Evolutionary conservation across 2,329 filamentous ascomycete species (phyloP), one percentile per base, ranked within the genome.

Genomic region (Scorias spongiosa): DNA sequence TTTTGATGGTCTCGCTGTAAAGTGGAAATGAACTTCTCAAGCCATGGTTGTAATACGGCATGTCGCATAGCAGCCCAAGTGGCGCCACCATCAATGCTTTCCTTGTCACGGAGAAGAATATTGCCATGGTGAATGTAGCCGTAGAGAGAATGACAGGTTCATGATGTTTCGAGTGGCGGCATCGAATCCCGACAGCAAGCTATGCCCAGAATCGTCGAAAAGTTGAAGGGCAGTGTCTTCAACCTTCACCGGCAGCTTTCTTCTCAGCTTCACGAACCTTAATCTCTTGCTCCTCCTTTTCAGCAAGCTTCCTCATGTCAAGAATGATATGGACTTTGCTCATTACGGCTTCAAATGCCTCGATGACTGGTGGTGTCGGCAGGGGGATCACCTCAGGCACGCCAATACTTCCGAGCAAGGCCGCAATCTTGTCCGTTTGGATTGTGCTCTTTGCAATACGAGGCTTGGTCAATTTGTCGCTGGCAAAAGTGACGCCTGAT

Each of bases 401-500:
- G 37, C 83, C 80, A 6, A 89, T 67, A 60, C 87, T 81, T 37
- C 70, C 71, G 18, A 91, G 74, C 4, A 79, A 78, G 44, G 81
- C 80, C 11, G 72, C 77, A 49, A 91, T 87, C 49, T 84, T 82
- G 48, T 77, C 64, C 51, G 84, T 84, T 58, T 88, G 83, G 48
- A 82, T 76, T 43, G 80, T 76, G 12, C 76, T 81, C 65, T 88
- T 88, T 50, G 81, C 81, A 32, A 79, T 78, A 44, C 86, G 81
- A 18, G 85, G 75, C 62, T 87, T 87, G 52, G 81, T 80, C 46
- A 89, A 76, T 60, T 78, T 81, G 54, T 89, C 84, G 26, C 86
- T 86, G 10, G 89, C 84, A 72, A 96, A 96, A 11, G 84, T 81
- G 30, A 94, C 84, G 6, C 91, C 89, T 8, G 81, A 82, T 1